Base-by-base conservation (phyloP, 139 green algal species). In the Closterium sp. region DNA sequence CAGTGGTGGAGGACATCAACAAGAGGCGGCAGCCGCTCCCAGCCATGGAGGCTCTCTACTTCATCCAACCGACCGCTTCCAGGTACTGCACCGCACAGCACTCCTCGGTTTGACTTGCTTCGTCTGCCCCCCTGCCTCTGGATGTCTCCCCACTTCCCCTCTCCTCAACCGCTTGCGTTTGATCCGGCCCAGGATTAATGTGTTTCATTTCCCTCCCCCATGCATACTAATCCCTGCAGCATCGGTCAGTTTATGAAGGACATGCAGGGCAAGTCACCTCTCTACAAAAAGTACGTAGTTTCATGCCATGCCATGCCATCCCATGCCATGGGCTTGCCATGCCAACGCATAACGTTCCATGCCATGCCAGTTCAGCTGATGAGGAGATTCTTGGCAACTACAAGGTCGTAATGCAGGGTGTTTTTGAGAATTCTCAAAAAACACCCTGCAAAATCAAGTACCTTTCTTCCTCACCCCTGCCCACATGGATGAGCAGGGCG, bases 401-500 rank as follows among this genome's bases (percentile, higher is more conserved):
- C n/a, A n/a, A n/a, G n/a, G n/a, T n/a, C n/a, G n/a, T n/a, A n/a
- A n/a, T n/a, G n/a, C n/a, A n/a, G n/a, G n/a, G n/a, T n/a, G n/a
- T n/a, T n/a, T n/a, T n/a, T n/a, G n/a, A n/a, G n/a, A n/a, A n/a
- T n/a, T 69, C 43, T 25, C 43, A 5, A 69, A 69, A 16, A 16
- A 69, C 43, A 69, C 21, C 23, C 43, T 69, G n/a, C n/a, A n/a
- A n/a, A n/a, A n/a, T n/a, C n/a, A n/a, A n/a, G n/a, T n/a, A n/a
- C n/a, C n/a, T n/a, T n/a, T n/a, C n/a, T n/a, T n/a, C n/a, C n/a
- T n/a, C n/a, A n/a, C n/a, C n/a, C n/a, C n/a, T n/a, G n/a, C n/a
- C n/a, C n/a, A n/a, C n/a, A n/a, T n/a, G n/a, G n/a, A 66, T 1
- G 93, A 94, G 95, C 81, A 93, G 91, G 1, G 97, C 95, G 33